Base-by-base conservation (phyloP, 1,284 basidiomycete species). In the Pyrrhoderma noxium region DNA sequence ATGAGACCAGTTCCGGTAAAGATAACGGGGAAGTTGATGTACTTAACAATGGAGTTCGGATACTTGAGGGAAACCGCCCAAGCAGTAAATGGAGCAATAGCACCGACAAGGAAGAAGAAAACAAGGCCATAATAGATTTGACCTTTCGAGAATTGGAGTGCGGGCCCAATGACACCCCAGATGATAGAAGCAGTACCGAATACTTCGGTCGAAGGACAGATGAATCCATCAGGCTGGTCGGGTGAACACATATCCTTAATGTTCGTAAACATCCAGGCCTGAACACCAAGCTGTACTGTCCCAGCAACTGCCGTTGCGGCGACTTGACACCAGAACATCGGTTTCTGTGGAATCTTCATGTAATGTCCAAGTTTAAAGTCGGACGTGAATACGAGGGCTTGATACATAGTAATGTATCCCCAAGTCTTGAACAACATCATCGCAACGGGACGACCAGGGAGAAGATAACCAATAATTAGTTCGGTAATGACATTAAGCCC, bases 21-120 rank as follows among this genome's bases (percentile, higher is more conserved):
- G 56, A 80, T 71, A 56, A 83, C 73, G 16, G 74, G 75, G 68
- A 75, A 74, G 52, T 62, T 62, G 51, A 64, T 52, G 43, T 62
- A 64, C 47, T 60, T 61, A 51, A 58, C 49, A 16, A 55, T 56
- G 41, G 59, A 61, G 36, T 60, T 62, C 8, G 65, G 65, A 47
- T 50, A 65, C 52, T 56, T 59, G 45, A 57, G 53, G 18, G 59
- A 47, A 27, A 61, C 36, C 45, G 69, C 31, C 67, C 69, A 77
- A 16, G 67, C 62, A 16, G 62, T 56, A 34, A 74, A 41, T 0
- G 76, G 76, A 36, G 64, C 64, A 14, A 71, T 31, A 3, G 71
- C 70, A n/a, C 74, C 75, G 14, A 73, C 54, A 49, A 77, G 61
- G 67, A 77, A 77, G 65, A 75, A 76, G 53, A 64, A 71, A n/a